phyloP scores from a whole-genome alignment of 1,284 basidiomycete genomes.

The Cronartium ribicola region DNA sequence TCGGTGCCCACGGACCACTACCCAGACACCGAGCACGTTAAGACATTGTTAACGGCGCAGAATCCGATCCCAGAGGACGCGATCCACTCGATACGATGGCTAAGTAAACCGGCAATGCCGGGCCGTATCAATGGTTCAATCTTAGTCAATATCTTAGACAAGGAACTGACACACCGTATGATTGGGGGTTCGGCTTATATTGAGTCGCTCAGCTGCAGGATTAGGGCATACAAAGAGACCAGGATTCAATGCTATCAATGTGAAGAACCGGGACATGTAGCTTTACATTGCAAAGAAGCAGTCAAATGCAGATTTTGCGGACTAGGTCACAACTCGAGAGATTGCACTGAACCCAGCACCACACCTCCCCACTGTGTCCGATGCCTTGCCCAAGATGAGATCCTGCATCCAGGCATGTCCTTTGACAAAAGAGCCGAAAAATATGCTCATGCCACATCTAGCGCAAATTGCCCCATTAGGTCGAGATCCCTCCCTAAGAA shows the following conservation, averaged over 20 bases:
- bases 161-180: no score
- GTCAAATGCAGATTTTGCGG: background rate
- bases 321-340: background rate
- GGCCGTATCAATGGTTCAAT: no score
- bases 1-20: conserved; percentile 2
- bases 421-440: background rate
- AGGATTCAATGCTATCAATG: background rate
- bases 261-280: background rate
- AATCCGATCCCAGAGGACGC: background rate
- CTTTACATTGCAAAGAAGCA: background rate
- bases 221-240: background rate
- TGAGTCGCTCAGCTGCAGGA: no score
- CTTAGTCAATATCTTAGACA: no score
- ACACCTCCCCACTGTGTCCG: background rate
- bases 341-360: background rate
- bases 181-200: no score
- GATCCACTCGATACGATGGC: background rate
- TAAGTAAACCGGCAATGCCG: no score
- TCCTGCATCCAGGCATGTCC: background rate
- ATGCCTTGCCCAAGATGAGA: background rate
- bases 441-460: background rate
- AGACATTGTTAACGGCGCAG: background rate
- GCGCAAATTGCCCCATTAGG: background rate
- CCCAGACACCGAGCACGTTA: background rate
- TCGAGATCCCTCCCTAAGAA: background rate